Evolutionary conservation across 768 basidiomycete genomes (phyloP).

Genomic region (Lactarius pseudohatsudake): DNA sequence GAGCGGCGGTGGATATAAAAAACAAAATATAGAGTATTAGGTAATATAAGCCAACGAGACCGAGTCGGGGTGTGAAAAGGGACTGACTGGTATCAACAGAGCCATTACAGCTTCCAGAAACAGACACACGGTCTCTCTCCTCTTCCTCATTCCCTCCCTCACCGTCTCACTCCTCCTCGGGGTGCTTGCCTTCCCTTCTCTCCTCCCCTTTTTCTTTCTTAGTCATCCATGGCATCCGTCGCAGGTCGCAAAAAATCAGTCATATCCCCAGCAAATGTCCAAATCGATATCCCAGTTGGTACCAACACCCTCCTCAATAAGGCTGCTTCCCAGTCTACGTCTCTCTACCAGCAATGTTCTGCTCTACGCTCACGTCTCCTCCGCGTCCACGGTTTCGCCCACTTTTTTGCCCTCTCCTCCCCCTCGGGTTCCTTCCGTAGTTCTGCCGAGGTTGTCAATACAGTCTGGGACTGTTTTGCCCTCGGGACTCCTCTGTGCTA

Average conservation of each 20-base stretch:
- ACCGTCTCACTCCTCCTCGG: slow-evolving; percentile 11
- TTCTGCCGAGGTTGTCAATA: slow-evolving; percentile 89
- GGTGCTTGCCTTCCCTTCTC: slow-evolving; percentile 9
- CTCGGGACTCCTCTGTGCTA: slow-evolving; percentile 93
- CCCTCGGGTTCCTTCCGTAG: slow-evolving; percentile 58
- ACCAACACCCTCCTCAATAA: slow-evolving; percentile 90
- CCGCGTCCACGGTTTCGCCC: slow-evolving; percentile 71
- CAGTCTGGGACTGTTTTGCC: slow-evolving; percentile 92
- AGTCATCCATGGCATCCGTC: slow-evolving; percentile 43
- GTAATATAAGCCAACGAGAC: background rate
- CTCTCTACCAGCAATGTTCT: slow-evolving; percentile 91
- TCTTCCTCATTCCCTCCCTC: slow-evolving; percentile 21
- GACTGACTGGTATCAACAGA: slow-evolving; percentile 17
- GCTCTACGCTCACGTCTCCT: slow-evolving; percentile 72
- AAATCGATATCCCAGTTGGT: slow-evolving; percentile 72
- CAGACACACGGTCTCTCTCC: slow-evolving; percentile 23
- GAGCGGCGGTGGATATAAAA: background rate
- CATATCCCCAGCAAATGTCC: slow-evolving; percentile 58
- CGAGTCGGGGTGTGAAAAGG: slow-evolving; percentile 23
- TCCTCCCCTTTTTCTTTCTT: slow-evolving; percentile 21
- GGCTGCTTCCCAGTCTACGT: slow-evolving; percentile 80
- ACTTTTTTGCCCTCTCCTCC: slow-evolving; percentile 64
- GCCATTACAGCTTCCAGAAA: slow-evolving; percentile 17
- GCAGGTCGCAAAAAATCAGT: slow-evolving; percentile 72
- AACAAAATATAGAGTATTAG: background rate